These are phyloP conservation scores for Dryas octopetala DNA, from an alignment of 306 rosid species.

Conservation along the genomic window DNA sequence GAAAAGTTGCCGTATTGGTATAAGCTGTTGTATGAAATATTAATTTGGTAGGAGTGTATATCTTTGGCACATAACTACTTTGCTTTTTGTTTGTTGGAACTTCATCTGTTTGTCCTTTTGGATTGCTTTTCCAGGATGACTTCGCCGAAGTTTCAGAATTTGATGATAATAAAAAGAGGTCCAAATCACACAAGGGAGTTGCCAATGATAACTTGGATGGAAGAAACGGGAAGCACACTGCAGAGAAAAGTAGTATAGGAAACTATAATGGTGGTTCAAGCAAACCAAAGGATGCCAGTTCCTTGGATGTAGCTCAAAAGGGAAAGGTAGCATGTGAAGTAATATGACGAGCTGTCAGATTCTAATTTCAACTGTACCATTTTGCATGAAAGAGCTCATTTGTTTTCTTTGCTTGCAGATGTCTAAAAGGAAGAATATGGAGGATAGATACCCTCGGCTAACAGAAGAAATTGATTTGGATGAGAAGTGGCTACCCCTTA, in stretches of 20 bases:
- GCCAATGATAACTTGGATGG: constrained; percentile 16
- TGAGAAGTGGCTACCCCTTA: constrained; percentile 81
- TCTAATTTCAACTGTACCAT: constrained; percentile 26
- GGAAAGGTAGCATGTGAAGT: constrained; percentile 52
- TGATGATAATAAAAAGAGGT: constrained; percentile 46
- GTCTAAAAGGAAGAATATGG: constrained; percentile 43
- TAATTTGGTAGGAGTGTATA: not conserved
- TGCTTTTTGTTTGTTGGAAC: not conserved
- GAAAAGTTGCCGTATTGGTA: not conserved
- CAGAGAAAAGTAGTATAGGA: constrained; percentile 10
- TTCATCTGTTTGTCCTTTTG: constrained; percentile 3
- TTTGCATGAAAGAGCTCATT: constrained; percentile 2
- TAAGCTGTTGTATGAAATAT: not conserved
- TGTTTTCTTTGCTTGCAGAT: constrained; percentile 44
- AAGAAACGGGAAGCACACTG: constrained; percentile 14
- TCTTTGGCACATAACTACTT: not conserved
- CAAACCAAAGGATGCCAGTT: constrained; percentile 34
- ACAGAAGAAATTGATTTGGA: constrained; percentile 73
- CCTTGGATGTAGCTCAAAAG: constrained; percentile 33
- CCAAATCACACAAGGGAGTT: constrained; percentile 32
- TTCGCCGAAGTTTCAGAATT: constrained; percentile 56
- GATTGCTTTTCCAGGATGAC: constrained; percentile 55
- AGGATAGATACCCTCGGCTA: constrained; percentile 60
- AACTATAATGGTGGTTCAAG: constrained; percentile 1
- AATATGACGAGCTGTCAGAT: constrained; percentile 15